Percentiles rank a stretch among this genome's conserved stretches.
Conservation (phyloP, 2,329 filamentous ascomycete species). For the Parastagonospora avenae region DNA sequence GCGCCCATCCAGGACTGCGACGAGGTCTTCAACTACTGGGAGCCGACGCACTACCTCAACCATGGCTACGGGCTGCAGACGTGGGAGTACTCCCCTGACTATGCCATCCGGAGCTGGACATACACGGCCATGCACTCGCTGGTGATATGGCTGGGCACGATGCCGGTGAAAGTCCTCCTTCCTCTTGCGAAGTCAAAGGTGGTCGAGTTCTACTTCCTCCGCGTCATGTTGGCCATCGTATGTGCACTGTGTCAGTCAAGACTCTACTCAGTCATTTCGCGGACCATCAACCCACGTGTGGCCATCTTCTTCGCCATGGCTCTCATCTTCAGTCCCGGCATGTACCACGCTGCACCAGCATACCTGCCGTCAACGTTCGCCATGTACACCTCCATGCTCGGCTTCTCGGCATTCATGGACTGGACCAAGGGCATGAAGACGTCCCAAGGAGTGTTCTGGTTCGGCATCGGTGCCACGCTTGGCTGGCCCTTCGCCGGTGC, state of each 20-base stretch:
- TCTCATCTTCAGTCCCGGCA: slow-evolving; percentile 80
- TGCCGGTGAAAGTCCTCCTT: slow-evolving; percentile 49
- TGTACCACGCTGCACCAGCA: slow-evolving; percentile 87
- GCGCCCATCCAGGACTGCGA: slow-evolving; percentile 97
- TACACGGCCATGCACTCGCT: slow-evolving; percentile 82
- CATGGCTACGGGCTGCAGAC: slow-evolving; percentile 95
- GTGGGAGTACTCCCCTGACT: slow-evolving; percentile 97
- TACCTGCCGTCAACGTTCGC: slow-evolving; percentile 94
- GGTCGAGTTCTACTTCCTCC: slow-evolving; percentile 84
- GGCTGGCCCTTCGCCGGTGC: slow-evolving; percentile 95
- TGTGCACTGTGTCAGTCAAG: slow-evolving; percentile 84
- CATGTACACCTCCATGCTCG: slow-evolving; percentile 92
- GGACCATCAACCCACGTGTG: slow-evolving; percentile 79
- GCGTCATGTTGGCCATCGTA: slow-evolving; percentile 72
- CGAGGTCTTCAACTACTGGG: slow-evolving; percentile 99
- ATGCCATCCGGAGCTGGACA: slow-evolving; percentile 92
- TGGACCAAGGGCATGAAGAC: slow-evolving; percentile 81
- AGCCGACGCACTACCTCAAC: slow-evolving; percentile 90
- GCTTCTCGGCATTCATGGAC: slow-evolving; percentile 87
- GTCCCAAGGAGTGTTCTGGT: slow-evolving; percentile 85
- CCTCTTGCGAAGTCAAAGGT: slow-evolving; percentile 48
- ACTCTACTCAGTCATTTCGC: slow-evolving; percentile 77
- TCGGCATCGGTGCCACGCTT: slow-evolving; percentile 80
- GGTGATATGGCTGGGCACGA: slow-evolving; percentile 67
- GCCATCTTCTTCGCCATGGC: slow-evolving; percentile 73